Base-by-base conservation (phyloP, 2,329 filamentous ascomycete species). In the Paraphaeosphaeria sporulosa region DNA sequence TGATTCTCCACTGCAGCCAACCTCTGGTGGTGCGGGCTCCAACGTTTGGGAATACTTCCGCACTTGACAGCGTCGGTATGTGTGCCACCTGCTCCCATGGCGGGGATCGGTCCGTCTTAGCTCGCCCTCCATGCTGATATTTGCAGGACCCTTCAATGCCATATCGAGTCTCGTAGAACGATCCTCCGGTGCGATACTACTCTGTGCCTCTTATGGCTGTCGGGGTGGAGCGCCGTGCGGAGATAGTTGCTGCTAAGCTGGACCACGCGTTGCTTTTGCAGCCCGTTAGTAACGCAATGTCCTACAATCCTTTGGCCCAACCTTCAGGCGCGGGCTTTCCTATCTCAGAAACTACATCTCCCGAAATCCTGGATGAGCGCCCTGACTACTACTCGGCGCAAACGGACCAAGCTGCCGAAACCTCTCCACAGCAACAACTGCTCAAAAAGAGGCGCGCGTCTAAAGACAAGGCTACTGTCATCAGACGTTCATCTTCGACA, bases 401-500 rank as follows among this genome's bases (percentile, higher is more conserved):
- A 13, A 57, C 67, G 58, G 66, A 63, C 47, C 69, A 69, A 46
- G 64, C 68, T 6, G 46, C 60, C 38, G 55, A 57, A 34, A 43
- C 60, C 21, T 68, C 71, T 43, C 48, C 65, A 51, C 69, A 71
- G n/a, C 67, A 67, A 23, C 70, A 71, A 15, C 57, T 65, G 19
- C 67, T 55, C 60, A 79, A 78, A 61, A 80, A 77, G 59, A 69
- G 72, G 64, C 76, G 76, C 48, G 65, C 73, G 2, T 76, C 76
- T 57, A 80, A 80, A 66, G 73, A 68, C 66, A 82, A 79, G 64
- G 60, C 67, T n/a, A 67, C 75, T n/a, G 64, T 76, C 53, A 75
- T 82, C 59, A 76, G 79, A 63, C 75, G 80, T 53, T 78, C 79
- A 51, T 74, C 76, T 6, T 83, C 82, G 17, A 83, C 81, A 61